A percentile compares a stretch with the other conserved stretches of the same genome.
Conservation (phyloP, 345 rosid species). For the Camelina laxa region DNA sequence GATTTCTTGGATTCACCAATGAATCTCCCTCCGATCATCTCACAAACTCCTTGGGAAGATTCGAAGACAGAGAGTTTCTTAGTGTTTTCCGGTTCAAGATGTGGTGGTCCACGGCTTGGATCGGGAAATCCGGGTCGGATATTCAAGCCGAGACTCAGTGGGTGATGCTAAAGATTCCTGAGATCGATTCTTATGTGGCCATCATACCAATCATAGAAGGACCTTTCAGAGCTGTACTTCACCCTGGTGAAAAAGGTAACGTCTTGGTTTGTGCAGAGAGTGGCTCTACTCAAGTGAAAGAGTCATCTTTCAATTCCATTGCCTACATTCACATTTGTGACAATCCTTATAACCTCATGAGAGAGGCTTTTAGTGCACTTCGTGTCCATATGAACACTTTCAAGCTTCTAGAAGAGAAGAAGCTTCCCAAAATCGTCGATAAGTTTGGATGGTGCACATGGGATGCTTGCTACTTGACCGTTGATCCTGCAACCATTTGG, state of each 20-base stretch:
- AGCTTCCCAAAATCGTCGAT: conserved; percentile 55
- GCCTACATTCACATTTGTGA: conserved; percentile 79
- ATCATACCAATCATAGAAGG: conserved; percentile 74
- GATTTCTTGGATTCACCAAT: conserved; percentile 68
- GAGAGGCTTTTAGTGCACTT: conserved; percentile 69
- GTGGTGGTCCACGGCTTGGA: conserved; percentile 95
- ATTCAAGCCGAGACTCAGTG: conserved; percentile 83
- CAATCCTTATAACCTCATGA: conserved; percentile 78
- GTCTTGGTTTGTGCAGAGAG: conserved; percentile 70
- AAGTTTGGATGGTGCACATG: conserved; percentile 99
- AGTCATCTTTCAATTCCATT: conserved; percentile 62
- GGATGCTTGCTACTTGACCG: conserved; percentile 90
- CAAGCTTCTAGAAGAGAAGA: conserved; percentile 81
- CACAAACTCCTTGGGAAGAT: conserved; percentile 68
- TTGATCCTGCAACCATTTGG: conserved; percentile 80
- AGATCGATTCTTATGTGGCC: conserved; percentile 57
- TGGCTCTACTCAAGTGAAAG: conserved; percentile 59
- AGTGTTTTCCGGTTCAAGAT: conserved; percentile 81
- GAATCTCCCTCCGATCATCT: conserved; percentile 49
- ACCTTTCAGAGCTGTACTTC: conserved; percentile 68
- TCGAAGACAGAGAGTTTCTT: conserved; percentile 59
- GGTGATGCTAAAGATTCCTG: conserved; percentile 71
- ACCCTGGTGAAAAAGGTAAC: conserved; percentile 63
- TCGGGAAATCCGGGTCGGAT: conserved; percentile 77
- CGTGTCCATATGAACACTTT: conserved; percentile 81